Conservation (phyloP, 192 early-diverging fungal genomes). For the Mortierella antarctica region DNA sequence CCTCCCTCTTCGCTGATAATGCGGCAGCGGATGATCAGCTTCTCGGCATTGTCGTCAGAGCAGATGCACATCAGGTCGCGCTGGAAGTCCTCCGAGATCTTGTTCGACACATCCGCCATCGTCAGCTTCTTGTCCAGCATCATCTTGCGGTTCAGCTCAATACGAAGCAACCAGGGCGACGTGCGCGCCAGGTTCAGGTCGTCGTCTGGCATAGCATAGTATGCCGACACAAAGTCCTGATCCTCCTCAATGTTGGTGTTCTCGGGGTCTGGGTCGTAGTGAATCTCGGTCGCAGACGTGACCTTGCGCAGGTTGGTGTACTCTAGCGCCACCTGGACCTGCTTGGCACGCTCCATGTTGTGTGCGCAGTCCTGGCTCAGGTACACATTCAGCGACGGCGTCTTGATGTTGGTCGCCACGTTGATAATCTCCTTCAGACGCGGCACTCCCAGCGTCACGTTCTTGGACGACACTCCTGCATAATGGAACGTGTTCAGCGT, state of each 20-base stretch:
- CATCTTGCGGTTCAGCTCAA: slow-evolving; percentile 80
- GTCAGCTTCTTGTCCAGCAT: slow-evolving; percentile 92
- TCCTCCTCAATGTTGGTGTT: slow-evolving; percentile 89
- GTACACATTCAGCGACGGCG: slow-evolving; percentile 85
- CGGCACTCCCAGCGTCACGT: slow-evolving; percentile 97
- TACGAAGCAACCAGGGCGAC: slow-evolving; percentile 82
- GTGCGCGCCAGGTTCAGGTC: slow-evolving; percentile 67
- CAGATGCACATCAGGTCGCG: slow-evolving; percentile 85
- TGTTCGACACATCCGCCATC: slow-evolving; percentile 84
- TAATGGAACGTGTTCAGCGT: slow-evolving; percentile 99
- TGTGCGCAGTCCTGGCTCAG: slow-evolving; percentile 75
- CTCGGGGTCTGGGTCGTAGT: slow-evolving; percentile 92
- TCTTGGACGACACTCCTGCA: slow-evolving; percentile 97
- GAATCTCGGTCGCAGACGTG: slow-evolving; percentile 90
- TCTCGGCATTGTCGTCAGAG: slow-evolving; percentile 90
- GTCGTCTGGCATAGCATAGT: slow-evolving; percentile 85
- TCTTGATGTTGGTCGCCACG: slow-evolving; percentile 96
- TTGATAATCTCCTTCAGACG: slow-evolving; percentile 99
- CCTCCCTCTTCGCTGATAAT: slow-evolving; percentile 78
- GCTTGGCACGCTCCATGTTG: slow-evolving; percentile 87
- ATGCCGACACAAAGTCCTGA: slow-evolving; percentile 87
- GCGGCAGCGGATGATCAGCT: slow-evolving; percentile 89
- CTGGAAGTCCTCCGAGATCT: slow-evolving; percentile 83
- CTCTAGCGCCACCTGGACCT: slow-evolving; percentile 87
- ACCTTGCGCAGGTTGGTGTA: slow-evolving; percentile 92